phyloP scores from a whole-genome alignment of 2,329 filamentous ascomycete genomes.

The Cercospora zeina region DNA sequence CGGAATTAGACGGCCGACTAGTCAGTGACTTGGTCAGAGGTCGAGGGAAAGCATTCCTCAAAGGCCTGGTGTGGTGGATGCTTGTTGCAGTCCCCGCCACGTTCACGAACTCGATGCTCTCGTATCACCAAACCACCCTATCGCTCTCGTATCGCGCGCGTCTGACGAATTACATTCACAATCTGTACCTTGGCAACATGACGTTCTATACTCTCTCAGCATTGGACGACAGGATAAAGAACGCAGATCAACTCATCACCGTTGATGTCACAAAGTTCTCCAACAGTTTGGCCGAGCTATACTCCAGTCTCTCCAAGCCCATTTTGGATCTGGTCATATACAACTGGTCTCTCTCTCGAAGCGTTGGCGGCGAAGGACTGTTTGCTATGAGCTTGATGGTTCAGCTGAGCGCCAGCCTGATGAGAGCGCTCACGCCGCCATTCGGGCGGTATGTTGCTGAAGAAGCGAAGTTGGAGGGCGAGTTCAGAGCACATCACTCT shows the following conservation, averaged over 20 bases:
- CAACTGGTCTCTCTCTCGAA: slow-evolving; percentile 88
- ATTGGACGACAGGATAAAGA: slow-evolving; percentile 96
- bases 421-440: slow-evolving; percentile 90
- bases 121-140: slow-evolving; percentile 94
- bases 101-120: slow-evolving; percentile 96
- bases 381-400: slow-evolving; percentile 95
- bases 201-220: slow-evolving; percentile 97
- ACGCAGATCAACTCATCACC: slow-evolving; percentile 94
- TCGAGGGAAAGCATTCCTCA: slow-evolving; percentile 84
- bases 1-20: slow-evolving; percentile 88
- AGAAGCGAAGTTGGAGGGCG: slow-evolving; percentile 88
- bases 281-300: slow-evolving; percentile 89
- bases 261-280: slow-evolving; percentile 97
- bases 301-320: slow-evolving; percentile 94
- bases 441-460: slow-evolving; percentile 98
- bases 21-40: slow-evolving; percentile 92
- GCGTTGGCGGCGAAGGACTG: slow-evolving; percentile 92
- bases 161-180: slow-evolving; percentile 91
- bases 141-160: slow-evolving; percentile 90
- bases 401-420: slow-evolving; percentile 86
- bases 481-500: slow-evolving; percentile 94
- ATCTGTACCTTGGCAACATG: slow-evolving; percentile 94
- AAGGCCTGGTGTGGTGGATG: slow-evolving; percentile 97
- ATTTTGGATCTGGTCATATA: slow-evolving; percentile 95
- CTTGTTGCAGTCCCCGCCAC: slow-evolving; percentile 91